A percentile compares a stretch with the other conserved stretches of the same genome.
Evolutionary conservation across 768 basidiomycete genomes (phyloP).

Genomic region (Mrakia gelida): DNA sequence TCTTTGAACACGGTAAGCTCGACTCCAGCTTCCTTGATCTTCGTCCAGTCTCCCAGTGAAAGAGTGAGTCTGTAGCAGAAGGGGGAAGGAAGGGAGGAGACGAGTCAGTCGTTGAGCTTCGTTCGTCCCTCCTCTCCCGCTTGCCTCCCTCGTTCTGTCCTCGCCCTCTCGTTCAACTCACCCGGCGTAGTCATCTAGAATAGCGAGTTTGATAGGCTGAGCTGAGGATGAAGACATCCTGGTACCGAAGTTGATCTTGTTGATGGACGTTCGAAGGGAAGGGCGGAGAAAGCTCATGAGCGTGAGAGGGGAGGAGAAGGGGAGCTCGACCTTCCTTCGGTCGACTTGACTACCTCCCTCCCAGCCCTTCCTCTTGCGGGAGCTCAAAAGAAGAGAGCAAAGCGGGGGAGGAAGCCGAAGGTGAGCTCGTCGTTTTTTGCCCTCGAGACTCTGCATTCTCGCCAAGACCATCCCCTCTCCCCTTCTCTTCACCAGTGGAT

Average conservation of each 20-base stretch:
- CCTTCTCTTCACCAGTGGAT: neutral
- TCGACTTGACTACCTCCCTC: too few species aligned
- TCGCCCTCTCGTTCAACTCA: neutral
- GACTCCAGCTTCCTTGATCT: conserved; percentile 41
- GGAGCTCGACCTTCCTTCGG: too few species aligned
- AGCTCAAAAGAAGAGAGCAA: neutral
- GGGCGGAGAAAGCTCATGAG: too few species aligned
- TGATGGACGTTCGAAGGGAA: too few species aligned
- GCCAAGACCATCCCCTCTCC: neutral
- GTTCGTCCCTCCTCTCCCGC: neutral
- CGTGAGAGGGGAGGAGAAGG: too few species aligned
- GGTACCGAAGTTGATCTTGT: too few species aligned
- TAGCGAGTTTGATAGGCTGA: neutral
- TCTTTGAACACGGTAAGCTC: conserved; percentile 47
- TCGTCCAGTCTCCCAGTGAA: conserved; percentile 51
- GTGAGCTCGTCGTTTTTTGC: neutral
- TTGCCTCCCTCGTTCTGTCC: neutral
- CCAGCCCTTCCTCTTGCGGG: too few species aligned
- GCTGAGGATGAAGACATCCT: neutral
- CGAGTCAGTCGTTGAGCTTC: neutral
- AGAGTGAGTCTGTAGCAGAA: neutral
- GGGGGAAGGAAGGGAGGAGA: neutral
- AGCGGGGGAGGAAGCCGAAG: neutral
- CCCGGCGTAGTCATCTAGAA: conserved; percentile 24
- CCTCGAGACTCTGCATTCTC: too few species aligned